Conservation (phyloP, 192 early-diverging fungal species). For the Linderina pennispora region DNA sequence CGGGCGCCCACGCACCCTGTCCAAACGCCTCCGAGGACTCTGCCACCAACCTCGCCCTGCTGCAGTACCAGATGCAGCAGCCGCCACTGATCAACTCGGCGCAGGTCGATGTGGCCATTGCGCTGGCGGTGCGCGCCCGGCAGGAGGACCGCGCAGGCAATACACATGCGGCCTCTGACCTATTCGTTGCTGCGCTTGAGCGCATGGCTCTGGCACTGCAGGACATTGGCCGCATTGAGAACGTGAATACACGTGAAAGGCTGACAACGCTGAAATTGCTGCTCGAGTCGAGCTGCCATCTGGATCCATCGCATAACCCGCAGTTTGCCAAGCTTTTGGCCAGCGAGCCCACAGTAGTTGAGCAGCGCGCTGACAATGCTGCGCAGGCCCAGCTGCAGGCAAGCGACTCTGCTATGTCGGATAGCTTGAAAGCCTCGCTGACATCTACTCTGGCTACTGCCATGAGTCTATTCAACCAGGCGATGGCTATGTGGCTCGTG, state of each 20-base stretch:
- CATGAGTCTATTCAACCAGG: slow-evolving; percentile 11
- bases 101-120: slow-evolving; percentile 13
- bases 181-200: slow-evolving; percentile 14
- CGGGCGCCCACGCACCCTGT: no score
- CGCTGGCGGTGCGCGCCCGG: slow-evolving; percentile 16
- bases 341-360: neutral
- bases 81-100: neutral
- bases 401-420: no score
- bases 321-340: neutral
- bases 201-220: slow-evolving; percentile 16
- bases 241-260: slow-evolving; percentile 12
- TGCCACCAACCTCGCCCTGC: neutral
- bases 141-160: slow-evolving; percentile 27
- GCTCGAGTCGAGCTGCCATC: slow-evolving; percentile 2
- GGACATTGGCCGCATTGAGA: neutral
- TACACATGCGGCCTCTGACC: slow-evolving; percentile 5
- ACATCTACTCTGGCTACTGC: neutral
- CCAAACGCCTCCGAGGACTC: neutral
- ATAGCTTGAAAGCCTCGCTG: no score
- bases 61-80: no score
- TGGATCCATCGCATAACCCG: neutral
- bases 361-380: neutral
- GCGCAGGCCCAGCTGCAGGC: neutral
- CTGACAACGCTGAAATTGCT: slow-evolving; percentile 12
- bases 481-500: slow-evolving; percentile 19